Percentiles rank a stretch among this genome's conserved stretches.
phyloP scores from a whole-genome alignment of 192 early-diverging fungal genomes.

The Spizellomyces sp. region DNA sequence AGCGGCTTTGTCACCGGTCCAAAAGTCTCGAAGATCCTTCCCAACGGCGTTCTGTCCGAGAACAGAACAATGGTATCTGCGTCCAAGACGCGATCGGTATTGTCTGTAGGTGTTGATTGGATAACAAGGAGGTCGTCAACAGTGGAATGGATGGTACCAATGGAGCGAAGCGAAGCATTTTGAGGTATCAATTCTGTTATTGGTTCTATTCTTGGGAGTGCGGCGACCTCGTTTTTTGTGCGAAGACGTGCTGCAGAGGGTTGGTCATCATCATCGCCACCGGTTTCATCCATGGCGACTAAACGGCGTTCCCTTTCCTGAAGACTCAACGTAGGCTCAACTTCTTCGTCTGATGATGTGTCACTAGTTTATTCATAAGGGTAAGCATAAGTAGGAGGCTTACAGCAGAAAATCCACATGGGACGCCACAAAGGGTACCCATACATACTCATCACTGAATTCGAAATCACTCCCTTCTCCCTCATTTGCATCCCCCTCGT shows the following conservation, averaged over 20 bases:
- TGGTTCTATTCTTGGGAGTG: constrained; percentile 46
- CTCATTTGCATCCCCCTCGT: constrained; percentile 13
- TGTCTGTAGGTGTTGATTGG: constrained; percentile 48
- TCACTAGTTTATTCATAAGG: too few species aligned
- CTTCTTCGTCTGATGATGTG: constrained; percentile 7
- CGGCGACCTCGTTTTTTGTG: constrained; percentile 42
- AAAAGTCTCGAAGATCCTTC: constrained; percentile 84
- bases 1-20: constrained; percentile 83
- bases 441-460: constrained; percentile 8
- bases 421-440: background rate
- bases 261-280: constrained; percentile 16
- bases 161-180: constrained; percentile 47
- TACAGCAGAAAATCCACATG: background rate
- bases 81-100: constrained; percentile 68
- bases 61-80: constrained; percentile 70
- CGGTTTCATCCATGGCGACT: constrained; percentile 17
- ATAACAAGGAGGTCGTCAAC: constrained; percentile 79
- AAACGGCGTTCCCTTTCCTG: constrained; percentile 24
- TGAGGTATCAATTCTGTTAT: constrained; percentile 49
- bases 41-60: constrained; percentile 51
- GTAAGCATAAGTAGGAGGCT: too few species aligned
- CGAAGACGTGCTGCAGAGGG: constrained; percentile 11
- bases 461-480: constrained; percentile 17
- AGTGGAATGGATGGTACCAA: constrained; percentile 70
- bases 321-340: constrained; percentile 6